phyloP scores from a whole-genome alignment of 192 early-diverging fungal species.

The Rhizophlyctis rosea region DNA sequence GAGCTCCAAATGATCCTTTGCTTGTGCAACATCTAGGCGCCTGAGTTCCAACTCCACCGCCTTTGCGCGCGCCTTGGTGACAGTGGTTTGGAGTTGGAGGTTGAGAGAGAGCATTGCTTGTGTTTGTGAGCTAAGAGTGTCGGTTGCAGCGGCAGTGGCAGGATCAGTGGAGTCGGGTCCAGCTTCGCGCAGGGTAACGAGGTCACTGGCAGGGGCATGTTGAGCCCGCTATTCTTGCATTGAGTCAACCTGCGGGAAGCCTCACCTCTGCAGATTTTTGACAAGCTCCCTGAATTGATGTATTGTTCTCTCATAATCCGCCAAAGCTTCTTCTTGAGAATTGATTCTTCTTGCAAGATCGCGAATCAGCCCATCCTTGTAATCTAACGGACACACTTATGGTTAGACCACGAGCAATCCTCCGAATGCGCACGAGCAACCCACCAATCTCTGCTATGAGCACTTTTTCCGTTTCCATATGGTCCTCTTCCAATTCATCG shows the following conservation, averaged over 20 bases:
- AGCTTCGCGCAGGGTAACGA: constrained; percentile 38
- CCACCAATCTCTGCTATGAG: constrained; percentile 76
- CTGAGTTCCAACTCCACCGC: constrained; percentile 88
- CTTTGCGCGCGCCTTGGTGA: constrained; percentile 81
- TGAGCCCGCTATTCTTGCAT: too few species aligned
- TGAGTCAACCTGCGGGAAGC: constrained; percentile 6
- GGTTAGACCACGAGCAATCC: background rate
- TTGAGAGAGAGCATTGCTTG: constrained; percentile 81
- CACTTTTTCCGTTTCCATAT: constrained; percentile 82
- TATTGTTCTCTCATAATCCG: constrained; percentile 83
- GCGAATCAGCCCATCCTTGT: constrained; percentile 66
- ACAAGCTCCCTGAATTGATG: constrained; percentile 79
- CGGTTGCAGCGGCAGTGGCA: too few species aligned
- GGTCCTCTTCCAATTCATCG: constrained; percentile 92
- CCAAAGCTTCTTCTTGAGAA: constrained; percentile 72
- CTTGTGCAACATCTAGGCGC: constrained; percentile 82
- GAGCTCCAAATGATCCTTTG: constrained; percentile 64
- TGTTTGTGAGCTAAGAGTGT: constrained; percentile 13
- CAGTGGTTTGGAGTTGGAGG: constrained; percentile 74
- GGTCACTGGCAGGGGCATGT: constrained; percentile 50
- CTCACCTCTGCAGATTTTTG: constrained; percentile 67
- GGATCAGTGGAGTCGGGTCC: too few species aligned
- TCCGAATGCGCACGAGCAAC: constrained; percentile 2
- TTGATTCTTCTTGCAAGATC: constrained; percentile 60
- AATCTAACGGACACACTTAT: constrained; percentile 46